Base-by-base conservation (phyloP, 2,329 filamentous ascomycete genomes). In the Xylariaceae sp. region DNA sequence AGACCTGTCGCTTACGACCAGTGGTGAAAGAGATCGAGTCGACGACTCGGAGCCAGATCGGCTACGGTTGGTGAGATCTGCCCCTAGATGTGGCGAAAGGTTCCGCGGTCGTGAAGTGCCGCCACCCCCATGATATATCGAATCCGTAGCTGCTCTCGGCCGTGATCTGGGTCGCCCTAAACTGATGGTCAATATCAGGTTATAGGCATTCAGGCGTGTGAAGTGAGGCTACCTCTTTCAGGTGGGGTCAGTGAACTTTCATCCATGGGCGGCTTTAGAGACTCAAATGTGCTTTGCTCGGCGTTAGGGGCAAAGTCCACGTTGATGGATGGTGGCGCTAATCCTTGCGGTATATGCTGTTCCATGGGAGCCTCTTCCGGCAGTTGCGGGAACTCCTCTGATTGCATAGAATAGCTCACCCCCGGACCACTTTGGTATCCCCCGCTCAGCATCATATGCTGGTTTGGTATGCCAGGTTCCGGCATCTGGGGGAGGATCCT, bases 251-350 rank as follows among this genome's bases (percentile, higher is more conserved):
- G 74, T 3, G 91, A 90, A 69, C 95, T 89, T 60, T 85, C 80
- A 62, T 89, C 84, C 62, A 85, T 75, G n/a, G 78, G 77, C 32
- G 79, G 73, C 66, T 88, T 89, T 26, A 80, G 76, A 31, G 81
- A 80, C 59, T 86, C 87, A 67, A 88, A 87, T 62, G 78, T 83
- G 51, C 77, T 80, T 64, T 82, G 82, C 55, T 80, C 75, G 50
- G 87, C 82, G 6, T 85, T 85, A 29, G 91, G 91, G 12, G 91
- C 91, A 70, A 89, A 91, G 68, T 96, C 89, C 64, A 96, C 94
- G 67, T 94, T 95, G 72, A 96, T 96, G 50, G 91, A 89, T 0
- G 91, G 91, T n/a, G 91, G 89, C 3, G 87, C 87, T 26, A 62
- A 11, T n/a, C 56, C 56, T 31, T 55, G 58, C 11, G 50, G 56